These are phyloP conservation scores for Yamadazyma insecticola DNA, from an alignment of 805 yeast species.

Conservation along the genomic window DNA sequence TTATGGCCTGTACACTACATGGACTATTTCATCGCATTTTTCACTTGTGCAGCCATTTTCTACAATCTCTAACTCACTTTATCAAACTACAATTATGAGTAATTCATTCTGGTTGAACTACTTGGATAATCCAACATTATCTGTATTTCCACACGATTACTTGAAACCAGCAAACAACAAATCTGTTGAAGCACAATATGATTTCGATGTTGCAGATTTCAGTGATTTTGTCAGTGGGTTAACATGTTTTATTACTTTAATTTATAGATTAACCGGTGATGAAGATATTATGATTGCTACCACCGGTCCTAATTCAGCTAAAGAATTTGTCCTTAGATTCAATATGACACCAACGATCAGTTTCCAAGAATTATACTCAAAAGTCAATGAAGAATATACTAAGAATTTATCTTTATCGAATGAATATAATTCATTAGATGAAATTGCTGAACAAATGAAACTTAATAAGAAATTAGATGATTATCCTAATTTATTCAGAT, in stretches of 20 bases:
- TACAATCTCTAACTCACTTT: too few species aligned
- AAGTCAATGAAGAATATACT: conserved; percentile 40
- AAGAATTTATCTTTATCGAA: conserved; percentile 29
- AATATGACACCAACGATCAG: conserved; percentile 50
- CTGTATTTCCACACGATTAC: conserved; percentile 85
- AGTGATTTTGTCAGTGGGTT: conserved; percentile 48
- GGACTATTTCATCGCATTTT: too few species aligned
- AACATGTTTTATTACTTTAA: conserved; percentile 63
- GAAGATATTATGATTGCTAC: conserved; percentile 91
- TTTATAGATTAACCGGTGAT: conserved; percentile 85
- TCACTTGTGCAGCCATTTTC: too few species aligned
- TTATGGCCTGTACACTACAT: too few species aligned
- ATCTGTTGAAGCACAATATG: conserved; percentile 56
- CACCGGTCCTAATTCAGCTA: conserved; percentile 17
- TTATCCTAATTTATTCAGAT: conserved; percentile 59
- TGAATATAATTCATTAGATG: conserved; percentile 45
- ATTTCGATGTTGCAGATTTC: conserved; percentile 9
- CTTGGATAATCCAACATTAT: conserved; percentile 76
- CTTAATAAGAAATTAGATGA: conserved; percentile 45
- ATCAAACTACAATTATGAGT: too few species aligned
- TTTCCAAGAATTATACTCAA: conserved; percentile 49
- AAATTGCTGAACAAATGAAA: conserved; percentile 51
- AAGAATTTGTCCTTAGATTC: conserved; percentile 60
- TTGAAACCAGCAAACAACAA: conserved; percentile 69
- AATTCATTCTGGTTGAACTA: conserved; percentile 69